Conservation (phyloP, 176 grass and related monocot genomes). For the Lolium rigidum region DNA sequence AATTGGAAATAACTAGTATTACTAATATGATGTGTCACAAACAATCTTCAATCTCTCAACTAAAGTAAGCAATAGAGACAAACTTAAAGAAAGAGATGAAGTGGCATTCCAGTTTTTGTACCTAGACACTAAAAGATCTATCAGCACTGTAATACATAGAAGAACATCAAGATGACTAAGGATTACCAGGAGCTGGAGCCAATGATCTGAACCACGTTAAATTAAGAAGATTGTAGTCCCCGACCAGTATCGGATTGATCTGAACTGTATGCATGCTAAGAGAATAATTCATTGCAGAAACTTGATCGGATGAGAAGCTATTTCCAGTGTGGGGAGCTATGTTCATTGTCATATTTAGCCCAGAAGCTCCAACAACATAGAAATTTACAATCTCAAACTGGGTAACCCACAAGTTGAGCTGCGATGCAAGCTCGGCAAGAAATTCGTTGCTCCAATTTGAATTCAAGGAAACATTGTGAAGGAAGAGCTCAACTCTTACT, state of each 20-base stretch:
- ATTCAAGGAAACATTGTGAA: conserved; percentile 83
- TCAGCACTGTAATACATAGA: conserved; percentile 39
- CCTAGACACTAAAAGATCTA: conserved; percentile 32
- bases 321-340: conserved; percentile 85
- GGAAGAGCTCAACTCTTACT: conserved; percentile 89
- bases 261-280: conserved; percentile 69
- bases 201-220: conserved; percentile 83
- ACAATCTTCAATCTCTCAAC: conserved; percentile 25
- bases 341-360: conserved; percentile 97
- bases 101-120: conserved; percentile 21
- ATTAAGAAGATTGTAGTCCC: conserved; percentile 94
- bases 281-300: conserved; percentile 71
- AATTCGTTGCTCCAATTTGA: conserved; percentile 92
- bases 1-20: conserved; percentile 18
- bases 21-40: conserved; percentile 1
- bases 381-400: conserved; percentile 97
- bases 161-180: conserved; percentile 30
- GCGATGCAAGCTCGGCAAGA: conserved; percentile 79
- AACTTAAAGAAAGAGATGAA: conserved; percentile 8
- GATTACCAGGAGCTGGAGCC: conserved; percentile 76
- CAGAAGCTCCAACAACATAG: conserved; percentile 96
- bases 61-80: conserved; percentile 35
- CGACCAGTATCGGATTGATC: conserved; percentile 77
- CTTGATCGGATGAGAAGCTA: conserved; percentile 78
- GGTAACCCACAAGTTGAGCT: conserved; percentile 63